A percentile compares a stretch with the other conserved stretches of the same genome.
Evolutionary conservation across 1,284 basidiomycete genomes (phyloP).

Genomic region (Apiotrichum akiyoshidainum): DNA sequence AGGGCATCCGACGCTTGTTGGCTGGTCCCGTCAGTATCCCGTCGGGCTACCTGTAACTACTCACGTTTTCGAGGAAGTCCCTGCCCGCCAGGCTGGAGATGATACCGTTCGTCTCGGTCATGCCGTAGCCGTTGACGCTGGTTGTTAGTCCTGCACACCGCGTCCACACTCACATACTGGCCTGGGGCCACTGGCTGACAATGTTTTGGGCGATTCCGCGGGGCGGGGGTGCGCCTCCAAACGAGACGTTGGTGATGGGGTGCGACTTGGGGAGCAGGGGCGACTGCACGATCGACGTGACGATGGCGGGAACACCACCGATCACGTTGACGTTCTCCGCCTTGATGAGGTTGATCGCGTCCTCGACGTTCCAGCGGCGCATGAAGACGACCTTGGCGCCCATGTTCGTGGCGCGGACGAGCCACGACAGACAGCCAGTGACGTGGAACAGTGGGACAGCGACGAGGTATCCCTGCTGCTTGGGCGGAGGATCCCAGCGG

Average conservation of each 20-base stretch:
- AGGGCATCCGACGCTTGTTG: constrained; percentile 6
- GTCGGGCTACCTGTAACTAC: background rate
- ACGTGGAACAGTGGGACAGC: constrained; percentile 47
- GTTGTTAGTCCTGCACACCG: constrained; percentile 35
- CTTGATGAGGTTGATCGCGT: constrained; percentile 33
- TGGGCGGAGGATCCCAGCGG: background rate
- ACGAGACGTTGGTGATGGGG: constrained; percentile 37
- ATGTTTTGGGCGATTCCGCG: constrained; percentile 33
- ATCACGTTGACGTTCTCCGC: constrained; percentile 35
- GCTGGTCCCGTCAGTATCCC: background rate
- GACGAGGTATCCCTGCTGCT: constrained; percentile 32
- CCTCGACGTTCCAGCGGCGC: constrained; percentile 33
- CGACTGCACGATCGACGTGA: constrained; percentile 25
- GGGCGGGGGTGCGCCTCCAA: constrained; percentile 41
- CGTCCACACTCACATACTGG: constrained; percentile 24
- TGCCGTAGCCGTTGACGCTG: constrained; percentile 37
- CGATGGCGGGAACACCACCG: constrained; percentile 46
- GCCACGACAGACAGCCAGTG: constrained; percentile 45
- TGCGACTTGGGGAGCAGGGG: constrained; percentile 13
- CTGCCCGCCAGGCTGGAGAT: constrained; percentile 33
- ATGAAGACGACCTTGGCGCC: constrained; percentile 40
- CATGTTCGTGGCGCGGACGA: constrained; percentile 35
- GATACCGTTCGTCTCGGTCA: constrained; percentile 46
- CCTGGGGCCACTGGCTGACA: constrained; percentile 31
- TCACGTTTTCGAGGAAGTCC: constrained; percentile 31